Evolutionary conservation across 129 eudicot genomes (phyloP), one percentile per base, ranked within the genome.

Genomic region (Pittosporum tobira): DNA sequence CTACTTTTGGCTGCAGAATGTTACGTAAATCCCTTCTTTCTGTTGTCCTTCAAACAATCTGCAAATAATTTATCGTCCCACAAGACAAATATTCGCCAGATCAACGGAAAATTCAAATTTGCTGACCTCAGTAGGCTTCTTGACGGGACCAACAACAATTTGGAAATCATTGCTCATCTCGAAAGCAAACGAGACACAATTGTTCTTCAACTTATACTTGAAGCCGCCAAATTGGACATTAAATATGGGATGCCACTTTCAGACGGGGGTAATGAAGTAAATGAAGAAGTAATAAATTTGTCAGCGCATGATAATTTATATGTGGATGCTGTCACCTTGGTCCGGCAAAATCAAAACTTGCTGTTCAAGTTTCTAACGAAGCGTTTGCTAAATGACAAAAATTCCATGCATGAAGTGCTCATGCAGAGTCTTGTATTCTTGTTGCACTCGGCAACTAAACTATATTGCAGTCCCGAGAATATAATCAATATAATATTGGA

Each of bases 1-100:
- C 75, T 90, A 80, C 81, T 90, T 62, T 64, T 90, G 64, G 95
- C 95, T 24, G 98, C 98, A 42, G 98, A 90, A 48, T 90, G 98
- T 61, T 82, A 85, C 65, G 73, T 83, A 15, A 86, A 85, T 83
- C 98, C 98, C 51, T 80, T 70, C 78, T 79, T 83, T 74, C 61
- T 80, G 79, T 65, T 65, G 71, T 73, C 93, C 63, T 76, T 71
- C 48, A 69, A 61, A 57, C 84, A 71, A 51, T 51, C 59, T 44
- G 55, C 73, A 47, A 63, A 62, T 64, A 42, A 53, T 50, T 15
- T n/a, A n/a, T n/a, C n/a, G n/a, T n/a, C n/a, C n/a, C 42, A 58
- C 43, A 68, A 64, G 57, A 57, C 23, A 14, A 38, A 34, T 57
- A 30, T 50, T 45, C 34, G 18, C 52, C 62, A 66, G 73, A 60